Evolutionary conservation across 257 asterid genomes (phyloP).

Genomic region (Ilex aquifolium): DNA sequence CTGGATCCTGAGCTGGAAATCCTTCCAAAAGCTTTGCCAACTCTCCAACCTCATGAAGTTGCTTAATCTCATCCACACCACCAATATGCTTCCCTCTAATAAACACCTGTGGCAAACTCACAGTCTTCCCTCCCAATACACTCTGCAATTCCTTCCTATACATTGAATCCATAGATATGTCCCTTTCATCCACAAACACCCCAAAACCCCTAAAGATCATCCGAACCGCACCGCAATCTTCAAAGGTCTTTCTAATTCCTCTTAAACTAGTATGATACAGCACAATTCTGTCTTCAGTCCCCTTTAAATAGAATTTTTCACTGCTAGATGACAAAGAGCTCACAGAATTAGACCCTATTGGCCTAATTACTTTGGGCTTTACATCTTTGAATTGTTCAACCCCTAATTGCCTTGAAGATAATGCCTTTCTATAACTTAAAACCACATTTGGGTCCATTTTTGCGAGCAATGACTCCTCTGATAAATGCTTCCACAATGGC

Average conservation of each 20-base stretch:
- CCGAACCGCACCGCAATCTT: conserved; percentile 21
- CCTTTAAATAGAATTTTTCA: conserved; percentile 23
- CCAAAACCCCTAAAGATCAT: conserved; percentile 62
- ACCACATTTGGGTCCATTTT: conserved; percentile 36
- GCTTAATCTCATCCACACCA: conserved; percentile 71
- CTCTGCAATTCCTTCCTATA: conserved; percentile 68
- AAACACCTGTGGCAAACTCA: conserved; percentile 72
- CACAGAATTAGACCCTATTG: conserved; percentile 16
- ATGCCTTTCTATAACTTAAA: conserved; percentile 26
- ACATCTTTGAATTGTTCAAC: conserved; percentile 22
- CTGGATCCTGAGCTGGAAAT: conserved; percentile 41
- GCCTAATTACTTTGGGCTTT: conserved; percentile 8
- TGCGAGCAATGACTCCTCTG: conserved; percentile 35
- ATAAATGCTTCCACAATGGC: conserved; percentile 49
- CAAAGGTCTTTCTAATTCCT: conserved; percentile 67
- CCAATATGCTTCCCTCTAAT: conserved; percentile 66
- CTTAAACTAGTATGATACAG: conserved; percentile 77
- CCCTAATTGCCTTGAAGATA: conserved; percentile 34
- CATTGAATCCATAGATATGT: conserved; percentile 82
- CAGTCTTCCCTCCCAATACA: conserved; percentile 41
- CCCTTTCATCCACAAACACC: conserved; percentile 78
- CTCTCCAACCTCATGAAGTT: conserved; percentile 70
- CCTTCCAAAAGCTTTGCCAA: conserved; percentile 58
- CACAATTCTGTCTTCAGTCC: conserved; percentile 50
- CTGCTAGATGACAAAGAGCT: conserved; percentile 6